A percentile compares a stretch with the other conserved stretches of the same genome.
These are phyloP conservation scores for Trypanosoma platydactyli DNA, from an alignment of 208 protist genomes.

Conservation along the genomic window DNA sequence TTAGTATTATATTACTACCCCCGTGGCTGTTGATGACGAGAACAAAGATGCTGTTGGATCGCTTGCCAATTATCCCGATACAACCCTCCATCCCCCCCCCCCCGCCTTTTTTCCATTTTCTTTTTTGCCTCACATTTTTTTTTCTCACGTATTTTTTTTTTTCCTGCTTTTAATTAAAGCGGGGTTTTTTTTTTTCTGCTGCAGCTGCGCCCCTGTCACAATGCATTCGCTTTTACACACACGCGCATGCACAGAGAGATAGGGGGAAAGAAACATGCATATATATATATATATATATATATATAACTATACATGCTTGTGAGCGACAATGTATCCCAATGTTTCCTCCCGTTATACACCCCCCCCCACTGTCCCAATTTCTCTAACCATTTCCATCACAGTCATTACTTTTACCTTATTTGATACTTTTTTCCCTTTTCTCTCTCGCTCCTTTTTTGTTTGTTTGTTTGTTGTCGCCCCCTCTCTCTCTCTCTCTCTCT, in stretches of 20 bases:
- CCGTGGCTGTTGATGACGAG: too few species aligned
- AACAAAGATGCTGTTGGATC: too few species aligned
- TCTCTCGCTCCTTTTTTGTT: conserved; percentile 4
- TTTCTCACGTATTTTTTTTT: conserved; percentile 6
- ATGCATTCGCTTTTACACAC: too few species aligned
- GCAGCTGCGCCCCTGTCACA: too few species aligned
- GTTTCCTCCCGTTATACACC: not conserved
- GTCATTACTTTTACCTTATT: not conserved
- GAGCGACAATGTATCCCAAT: too few species aligned
- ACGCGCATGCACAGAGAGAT: too few species aligned
- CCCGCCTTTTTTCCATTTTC: conserved; percentile 11
- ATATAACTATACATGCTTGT: too few species aligned
- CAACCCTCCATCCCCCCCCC: not conserved
- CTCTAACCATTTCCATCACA: not conserved
- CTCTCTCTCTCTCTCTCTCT: not conserved
- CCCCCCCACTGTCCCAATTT: not conserved
- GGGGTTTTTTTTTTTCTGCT: too few species aligned
- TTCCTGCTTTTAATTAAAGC: conserved; percentile 6
- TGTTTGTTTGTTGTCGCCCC: conserved; percentile 1
- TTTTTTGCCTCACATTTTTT: conserved; percentile 12
- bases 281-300: too few species aligned
- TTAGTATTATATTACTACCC: too few species aligned
- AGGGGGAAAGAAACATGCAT: too few species aligned
- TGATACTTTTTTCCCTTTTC: conserved; percentile 11
- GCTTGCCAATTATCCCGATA: too few species aligned